These are phyloP conservation scores for Tylopilus felleus DNA, from an alignment of 768 basidiomycete genomes.

Conservation along the genomic window DNA sequence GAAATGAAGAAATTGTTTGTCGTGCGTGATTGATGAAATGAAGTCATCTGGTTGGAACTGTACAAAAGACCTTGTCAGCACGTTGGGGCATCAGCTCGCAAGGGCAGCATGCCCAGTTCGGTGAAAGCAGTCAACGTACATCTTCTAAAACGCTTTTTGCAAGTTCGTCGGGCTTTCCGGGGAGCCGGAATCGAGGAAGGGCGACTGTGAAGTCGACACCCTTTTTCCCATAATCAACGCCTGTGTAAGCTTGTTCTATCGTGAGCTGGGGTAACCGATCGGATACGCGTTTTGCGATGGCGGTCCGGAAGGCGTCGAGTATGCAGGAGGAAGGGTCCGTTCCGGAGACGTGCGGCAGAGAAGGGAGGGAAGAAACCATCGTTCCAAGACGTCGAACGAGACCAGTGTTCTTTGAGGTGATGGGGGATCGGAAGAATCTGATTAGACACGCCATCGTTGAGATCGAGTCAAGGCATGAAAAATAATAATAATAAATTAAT, in stretches of 20 bases:
- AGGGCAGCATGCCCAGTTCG: not conserved
- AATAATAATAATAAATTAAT: not conserved
- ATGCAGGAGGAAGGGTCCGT: slow-evolving; percentile 64
- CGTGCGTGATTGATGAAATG: slow-evolving; percentile 63
- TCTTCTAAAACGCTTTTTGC: slow-evolving; percentile 70
- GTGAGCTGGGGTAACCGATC: slow-evolving; percentile 63
- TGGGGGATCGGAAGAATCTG: not conserved
- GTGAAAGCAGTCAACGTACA: slow-evolving; percentile 41
- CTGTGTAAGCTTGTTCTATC: slow-evolving; percentile 75
- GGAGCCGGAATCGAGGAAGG: slow-evolving; percentile 84
- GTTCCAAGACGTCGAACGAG: slow-evolving; percentile 8
- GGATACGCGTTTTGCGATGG: slow-evolving; percentile 70
- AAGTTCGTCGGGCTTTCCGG: slow-evolving; percentile 77
- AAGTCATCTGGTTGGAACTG: slow-evolving; percentile 86
- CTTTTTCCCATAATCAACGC: slow-evolving; percentile 89
- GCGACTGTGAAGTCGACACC: slow-evolving; percentile 93
- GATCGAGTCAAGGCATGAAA: not conserved
- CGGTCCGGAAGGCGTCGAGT: slow-evolving; percentile 76
- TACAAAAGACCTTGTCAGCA: not conserved
- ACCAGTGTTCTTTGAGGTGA: too few species aligned
- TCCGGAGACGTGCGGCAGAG: slow-evolving; percentile 40
- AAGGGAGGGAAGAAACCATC: slow-evolving; percentile 36
- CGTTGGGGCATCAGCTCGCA: not conserved
- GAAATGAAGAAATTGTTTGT: slow-evolving; percentile 84
- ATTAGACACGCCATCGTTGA: not conserved